Percentiles rank a stretch among this genome's conserved stretches.
Conservation (phyloP, 139 green algal genomes). For the Coelastrella sp. region DNA sequence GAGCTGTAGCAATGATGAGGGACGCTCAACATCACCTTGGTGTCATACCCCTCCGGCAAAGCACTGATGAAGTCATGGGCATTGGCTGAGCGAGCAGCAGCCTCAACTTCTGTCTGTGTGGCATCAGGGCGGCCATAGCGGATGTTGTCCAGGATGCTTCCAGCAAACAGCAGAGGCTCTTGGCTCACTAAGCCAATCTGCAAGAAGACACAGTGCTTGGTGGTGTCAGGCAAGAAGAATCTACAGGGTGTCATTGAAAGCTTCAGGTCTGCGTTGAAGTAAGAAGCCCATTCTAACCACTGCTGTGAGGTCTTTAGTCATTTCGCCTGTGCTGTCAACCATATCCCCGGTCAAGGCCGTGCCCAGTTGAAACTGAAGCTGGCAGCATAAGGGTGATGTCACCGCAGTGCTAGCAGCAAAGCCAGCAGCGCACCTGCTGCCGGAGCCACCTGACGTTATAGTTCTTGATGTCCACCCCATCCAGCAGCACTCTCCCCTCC, state of each 20-base stretch:
- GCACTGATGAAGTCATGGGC: conserved; percentile 71
- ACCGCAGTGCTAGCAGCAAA: not conserved
- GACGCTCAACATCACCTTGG: conserved; percentile 40
- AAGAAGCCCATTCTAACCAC: not conserved
- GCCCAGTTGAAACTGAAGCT: not conserved
- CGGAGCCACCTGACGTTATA: conserved; percentile 89
- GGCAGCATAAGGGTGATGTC: not conserved
- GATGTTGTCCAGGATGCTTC: conserved; percentile 87
- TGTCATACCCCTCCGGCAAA: conserved; percentile 69
- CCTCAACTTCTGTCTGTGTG: conserved; percentile 44
- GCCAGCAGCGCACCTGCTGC: conserved; percentile 49
- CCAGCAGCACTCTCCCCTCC: conserved; percentile 76
- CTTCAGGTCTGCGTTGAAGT: not conserved
- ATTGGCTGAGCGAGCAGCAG: conserved; percentile 61
- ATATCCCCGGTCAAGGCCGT: not conserved
- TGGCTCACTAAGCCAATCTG: conserved; percentile 88
- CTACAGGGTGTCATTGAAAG: no score
- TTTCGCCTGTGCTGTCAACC: no score
- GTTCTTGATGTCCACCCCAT: conserved; percentile 81
- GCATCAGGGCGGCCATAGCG: conserved; percentile 43
- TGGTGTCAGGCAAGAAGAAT: not conserved
- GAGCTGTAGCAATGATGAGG: not conserved
- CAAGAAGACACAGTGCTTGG: not conserved
- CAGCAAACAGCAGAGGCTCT: conserved; percentile 91
- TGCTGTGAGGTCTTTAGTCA: no score